Evolutionary conservation across 495 filamentous ascomycete species (phyloP).

Genomic region (Penicillium pulvis): DNA sequence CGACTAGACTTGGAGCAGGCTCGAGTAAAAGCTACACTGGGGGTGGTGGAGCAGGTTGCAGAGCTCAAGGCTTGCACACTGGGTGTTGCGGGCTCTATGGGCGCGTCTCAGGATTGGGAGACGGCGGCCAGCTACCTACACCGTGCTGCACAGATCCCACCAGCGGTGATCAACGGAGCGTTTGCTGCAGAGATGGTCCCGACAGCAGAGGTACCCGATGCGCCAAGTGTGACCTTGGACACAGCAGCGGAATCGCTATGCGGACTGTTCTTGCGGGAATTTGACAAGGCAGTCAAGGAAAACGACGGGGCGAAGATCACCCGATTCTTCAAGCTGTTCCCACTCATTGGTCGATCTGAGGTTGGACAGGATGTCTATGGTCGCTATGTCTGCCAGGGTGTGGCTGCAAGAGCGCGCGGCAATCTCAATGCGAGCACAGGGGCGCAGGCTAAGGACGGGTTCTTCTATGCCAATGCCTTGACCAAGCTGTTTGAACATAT

Average conservation of each 20-base stretch:
- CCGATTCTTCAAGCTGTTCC: slow-evolving; percentile 97
- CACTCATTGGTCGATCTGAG: slow-evolving; percentile 86
- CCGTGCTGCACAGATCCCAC: slow-evolving; percentile 77
- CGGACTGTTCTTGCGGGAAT: slow-evolving; percentile 87
- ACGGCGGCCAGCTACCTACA: slow-evolving; percentile 87
- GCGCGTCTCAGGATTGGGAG: slow-evolving; percentile 98
- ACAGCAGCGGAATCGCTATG: slow-evolving; percentile 85
- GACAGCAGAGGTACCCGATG: slow-evolving; percentile 91
- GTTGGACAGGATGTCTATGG: slow-evolving; percentile 94
- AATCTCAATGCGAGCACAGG: slow-evolving; percentile 68
- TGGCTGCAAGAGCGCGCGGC: slow-evolving; percentile 76
- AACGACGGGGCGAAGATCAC: slow-evolving; percentile 86
- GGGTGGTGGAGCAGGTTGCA: slow-evolving; percentile 92
- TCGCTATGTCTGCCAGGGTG: slow-evolving; percentile 90
- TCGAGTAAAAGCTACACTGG: slow-evolving; percentile 83
- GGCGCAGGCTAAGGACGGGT: slow-evolving; percentile 66
- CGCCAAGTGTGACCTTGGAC: slow-evolving; percentile 84
- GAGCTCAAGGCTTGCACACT: slow-evolving; percentile 96
- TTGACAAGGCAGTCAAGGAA: slow-evolving; percentile 86
- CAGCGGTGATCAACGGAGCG: slow-evolving; percentile 74
- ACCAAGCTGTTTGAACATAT: slow-evolving; percentile 97
- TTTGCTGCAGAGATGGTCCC: slow-evolving; percentile 94
- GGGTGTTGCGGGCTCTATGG: slow-evolving; percentile 95
- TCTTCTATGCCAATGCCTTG: slow-evolving; percentile 90
- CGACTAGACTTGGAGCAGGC: slow-evolving; percentile 87